phyloP scores from a whole-genome alignment of 768 basidiomycete species.

The Podaxis sp. region DNA sequence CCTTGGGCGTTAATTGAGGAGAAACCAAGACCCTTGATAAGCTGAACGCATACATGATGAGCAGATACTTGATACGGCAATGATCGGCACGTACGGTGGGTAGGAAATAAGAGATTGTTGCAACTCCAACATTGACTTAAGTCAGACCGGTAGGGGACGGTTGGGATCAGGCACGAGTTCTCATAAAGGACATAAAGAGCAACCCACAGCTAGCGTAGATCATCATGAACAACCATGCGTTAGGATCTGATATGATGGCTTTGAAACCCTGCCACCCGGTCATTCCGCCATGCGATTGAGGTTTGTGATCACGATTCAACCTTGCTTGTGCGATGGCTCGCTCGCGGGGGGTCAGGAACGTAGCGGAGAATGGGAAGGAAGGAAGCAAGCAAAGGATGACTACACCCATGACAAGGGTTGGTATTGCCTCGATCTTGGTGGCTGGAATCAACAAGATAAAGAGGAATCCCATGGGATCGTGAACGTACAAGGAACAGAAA shows the following conservation, averaged over 20 bases:
- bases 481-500: constrained; percentile 50
- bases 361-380: constrained; percentile 53
- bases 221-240: constrained; percentile 52
- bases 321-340: constrained; percentile 57
- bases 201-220: constrained; percentile 52
- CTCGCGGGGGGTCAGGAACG: constrained; percentile 51
- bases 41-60: constrained; percentile 23
- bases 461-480: not conserved
- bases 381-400: constrained; percentile 50
- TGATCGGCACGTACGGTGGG: constrained; percentile 38
- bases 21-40: constrained; percentile 57
- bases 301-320: constrained; percentile 52
- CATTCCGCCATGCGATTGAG: constrained; percentile 58
- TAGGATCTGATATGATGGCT: constrained; percentile 44
- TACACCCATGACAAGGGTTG: constrained; percentile 50
- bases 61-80: not conserved
- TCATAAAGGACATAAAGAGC: not conserved
- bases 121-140: constrained; percentile 54
- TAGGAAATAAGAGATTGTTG: constrained; percentile 55
- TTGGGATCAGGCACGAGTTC: not conserved
- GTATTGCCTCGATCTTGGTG: constrained; percentile 52
- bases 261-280: constrained; percentile 55
- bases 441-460: not conserved
- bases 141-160: not conserved
- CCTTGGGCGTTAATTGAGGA: constrained; percentile 56